Conservation (phyloP, 352 stramenopile species). For the Phytophthora podocarpi region DNA sequence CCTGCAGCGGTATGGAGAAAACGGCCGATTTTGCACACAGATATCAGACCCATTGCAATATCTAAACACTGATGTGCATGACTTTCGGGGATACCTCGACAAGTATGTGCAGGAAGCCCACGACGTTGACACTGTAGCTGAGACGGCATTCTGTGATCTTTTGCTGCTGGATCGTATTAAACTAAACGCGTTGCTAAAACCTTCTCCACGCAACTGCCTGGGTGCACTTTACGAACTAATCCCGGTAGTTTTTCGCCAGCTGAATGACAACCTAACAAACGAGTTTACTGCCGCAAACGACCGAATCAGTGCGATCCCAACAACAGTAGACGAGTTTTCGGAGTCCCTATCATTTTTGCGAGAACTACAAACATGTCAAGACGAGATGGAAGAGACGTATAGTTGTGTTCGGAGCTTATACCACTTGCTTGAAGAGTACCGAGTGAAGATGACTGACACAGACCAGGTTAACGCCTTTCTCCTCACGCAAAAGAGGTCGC, state of each 20-base stretch:
- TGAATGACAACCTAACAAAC: constrained; percentile 63
- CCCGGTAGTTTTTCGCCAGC: constrained; percentile 59
- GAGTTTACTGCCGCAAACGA: constrained; percentile 66
- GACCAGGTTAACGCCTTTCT: constrained; percentile 82
- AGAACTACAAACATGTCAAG: constrained; percentile 53
- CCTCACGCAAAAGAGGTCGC: constrained; percentile 71
- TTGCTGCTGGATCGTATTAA: constrained; percentile 63
- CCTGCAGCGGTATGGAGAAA: constrained; percentile 74
- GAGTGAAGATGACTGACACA: constrained; percentile 63
- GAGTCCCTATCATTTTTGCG: constrained; percentile 61
- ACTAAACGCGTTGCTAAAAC: constrained; percentile 67
- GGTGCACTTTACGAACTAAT: constrained; percentile 61
- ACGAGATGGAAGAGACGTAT: constrained; percentile 62
- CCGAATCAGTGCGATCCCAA: constrained; percentile 71
- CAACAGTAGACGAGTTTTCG: constrained; percentile 74
- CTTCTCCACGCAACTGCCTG: constrained; percentile 67
- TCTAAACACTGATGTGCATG: constrained; percentile 48
- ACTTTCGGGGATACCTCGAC: constrained; percentile 62
- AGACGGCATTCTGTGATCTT: constrained; percentile 51
- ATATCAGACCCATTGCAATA: constrained; percentile 37
- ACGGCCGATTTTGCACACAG: constrained; percentile 60
- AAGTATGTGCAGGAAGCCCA: constrained; percentile 69
- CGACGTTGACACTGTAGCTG: constrained; percentile 56
- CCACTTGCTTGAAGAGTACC: constrained; percentile 71
- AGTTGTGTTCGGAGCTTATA: constrained; percentile 58